Evolutionary conservation across 257 asterid genomes (phyloP), one percentile per base, ranked within the genome.

Genomic region (Galeopsis tetrahit): DNA sequence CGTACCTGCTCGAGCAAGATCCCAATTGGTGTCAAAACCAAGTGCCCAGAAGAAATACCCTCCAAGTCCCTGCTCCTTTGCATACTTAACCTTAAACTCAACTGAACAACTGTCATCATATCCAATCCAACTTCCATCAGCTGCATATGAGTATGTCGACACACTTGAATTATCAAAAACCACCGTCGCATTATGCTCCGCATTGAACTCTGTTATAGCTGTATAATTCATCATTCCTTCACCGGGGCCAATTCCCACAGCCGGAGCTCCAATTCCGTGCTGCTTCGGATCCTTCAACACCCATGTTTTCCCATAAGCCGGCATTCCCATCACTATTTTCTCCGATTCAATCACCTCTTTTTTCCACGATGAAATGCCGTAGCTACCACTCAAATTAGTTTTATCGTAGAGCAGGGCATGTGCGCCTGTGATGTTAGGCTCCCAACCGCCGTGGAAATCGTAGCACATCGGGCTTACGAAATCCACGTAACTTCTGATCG

Each of bases 11-110:
- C 64, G 80, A 32, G 96, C 85, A 63, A 88, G 82, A 7, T 82
- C 81, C 96, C 90, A 88, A 8, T 86, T 71, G 62, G 75, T 84
- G 77, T 86, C 87, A 71, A 53, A 78, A 57, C 88, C 93, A 55
- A 90, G 87, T 11, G 86, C 93, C 96, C 95, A 88, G 36, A 88
- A 86, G 77, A 88, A 90, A 74, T 90, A 90, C 0, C 95, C 95
- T 11, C 90, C 95, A 73, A 88, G 88, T 4, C 83, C 86, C 69
- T 82, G 84, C 8, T 69, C 76, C 78, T 88, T 86, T 0, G 97
- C 90, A 74, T 52, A 90, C 77, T 75, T 82, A 4, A 85, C 62
- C 84, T 88, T 90, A 1, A 75, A 5, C 42, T 40, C 10, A 38
- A 84, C 52, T 1, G 97, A 80, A 7, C 13, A 63, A 3, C 48